Conservation (phyloP, 805 yeast species). For the Torulaspora quercuum region DNA sequence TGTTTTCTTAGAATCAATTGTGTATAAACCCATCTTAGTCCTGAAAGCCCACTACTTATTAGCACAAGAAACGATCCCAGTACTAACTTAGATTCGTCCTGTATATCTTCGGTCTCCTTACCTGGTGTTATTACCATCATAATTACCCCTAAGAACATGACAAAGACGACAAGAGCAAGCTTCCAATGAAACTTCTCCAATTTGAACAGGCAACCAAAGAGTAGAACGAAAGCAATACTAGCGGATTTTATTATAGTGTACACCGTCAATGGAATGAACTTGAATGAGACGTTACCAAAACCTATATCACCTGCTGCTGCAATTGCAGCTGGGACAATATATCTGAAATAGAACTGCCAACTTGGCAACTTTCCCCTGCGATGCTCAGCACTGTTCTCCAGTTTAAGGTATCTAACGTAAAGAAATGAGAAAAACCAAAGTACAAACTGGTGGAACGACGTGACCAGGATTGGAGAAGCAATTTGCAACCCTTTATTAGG, state of each 20-base stretch:
- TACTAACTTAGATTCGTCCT: constrained; percentile 21
- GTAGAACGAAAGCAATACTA: constrained; percentile 78
- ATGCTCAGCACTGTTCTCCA: constrained; percentile 1
- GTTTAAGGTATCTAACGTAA: constrained; percentile 35
- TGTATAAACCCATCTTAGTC: constrained; percentile 93
- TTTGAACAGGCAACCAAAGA: constrained; percentile 80
- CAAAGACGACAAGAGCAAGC: constrained; percentile 61
- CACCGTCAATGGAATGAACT: constrained; percentile 72
- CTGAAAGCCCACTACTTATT: constrained; percentile 75
- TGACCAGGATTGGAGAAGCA: constrained; percentile 78
- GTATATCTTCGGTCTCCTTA: constrained; percentile 17
- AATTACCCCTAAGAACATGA: constrained; percentile 81
- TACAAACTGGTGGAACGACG: constrained; percentile 79
- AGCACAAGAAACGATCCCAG: constrained; percentile 74
- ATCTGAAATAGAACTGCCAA: constrained; percentile 44
- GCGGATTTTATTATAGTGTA: constrained; percentile 94
- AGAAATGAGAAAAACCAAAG: constrained; percentile 49
- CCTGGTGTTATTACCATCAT: constrained; percentile 72
- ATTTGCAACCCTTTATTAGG: constrained; percentile 61
- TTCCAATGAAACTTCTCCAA: constrained; percentile 72
- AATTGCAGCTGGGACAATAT: constrained; percentile 76
- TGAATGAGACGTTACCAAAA: constrained; percentile 77
- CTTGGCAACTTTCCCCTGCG: constrained; percentile 15
- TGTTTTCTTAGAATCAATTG: constrained; percentile 70
- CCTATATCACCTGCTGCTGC: constrained; percentile 95